A percentile compares a stretch with the other conserved stretches of the same genome.
phyloP scores from a whole-genome alignment of 495 filamentous ascomycete species.

The Talaromyces liani region DNA sequence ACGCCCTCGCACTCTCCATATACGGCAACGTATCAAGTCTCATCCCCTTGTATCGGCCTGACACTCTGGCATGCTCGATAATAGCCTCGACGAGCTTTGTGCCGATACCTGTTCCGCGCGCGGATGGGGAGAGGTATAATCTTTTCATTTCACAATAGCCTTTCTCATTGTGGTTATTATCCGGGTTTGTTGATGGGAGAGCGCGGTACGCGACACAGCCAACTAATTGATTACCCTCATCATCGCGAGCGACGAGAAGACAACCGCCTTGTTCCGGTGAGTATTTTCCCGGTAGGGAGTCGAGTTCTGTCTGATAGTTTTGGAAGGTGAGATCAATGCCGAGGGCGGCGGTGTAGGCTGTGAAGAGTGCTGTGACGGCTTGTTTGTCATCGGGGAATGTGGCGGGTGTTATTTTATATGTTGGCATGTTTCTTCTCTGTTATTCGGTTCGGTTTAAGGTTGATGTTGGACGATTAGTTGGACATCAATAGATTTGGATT shows the following conservation, averaged over 20 bases:
- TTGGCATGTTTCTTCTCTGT: background rate
- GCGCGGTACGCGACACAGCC: slow-evolving; percentile 46
- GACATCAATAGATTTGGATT: too few relatives aligned
- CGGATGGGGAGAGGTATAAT: slow-evolving; percentile 40
- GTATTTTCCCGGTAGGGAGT: slow-evolving; percentile 49
- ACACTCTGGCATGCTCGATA: slow-evolving; percentile 30
- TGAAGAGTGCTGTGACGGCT: slow-evolving; percentile 35
- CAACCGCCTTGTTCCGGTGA: slow-evolving; percentile 30
- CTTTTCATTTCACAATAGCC: slow-evolving; percentile 55
- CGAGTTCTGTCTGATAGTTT: slow-evolving; percentile 44
- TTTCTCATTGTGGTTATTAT: slow-evolving; percentile 6
- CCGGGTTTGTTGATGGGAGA: slow-evolving; percentile 10
- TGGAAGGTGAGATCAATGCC: slow-evolving; percentile 52
- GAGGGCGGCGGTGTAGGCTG: slow-evolving; percentile 43
- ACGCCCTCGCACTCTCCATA: slow-evolving; percentile 42
- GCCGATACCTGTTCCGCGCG: slow-evolving; percentile 43
- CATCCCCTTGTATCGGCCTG: slow-evolving; percentile 45
- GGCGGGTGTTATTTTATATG: slow-evolving; percentile 20
- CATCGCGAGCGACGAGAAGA: slow-evolving; percentile 36
- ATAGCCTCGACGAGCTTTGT: slow-evolving; percentile 33
- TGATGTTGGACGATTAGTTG: too few relatives aligned
- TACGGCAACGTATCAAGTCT: slow-evolving; percentile 48
- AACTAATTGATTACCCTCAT: slow-evolving; percentile 16
- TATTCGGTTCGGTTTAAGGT: too few relatives aligned
- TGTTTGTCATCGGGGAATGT: slow-evolving; percentile 26